These are phyloP conservation scores for Neurospora cerealis DNA, from an alignment of 495 filamentous ascomycete species.

Conservation along the genomic window DNA sequence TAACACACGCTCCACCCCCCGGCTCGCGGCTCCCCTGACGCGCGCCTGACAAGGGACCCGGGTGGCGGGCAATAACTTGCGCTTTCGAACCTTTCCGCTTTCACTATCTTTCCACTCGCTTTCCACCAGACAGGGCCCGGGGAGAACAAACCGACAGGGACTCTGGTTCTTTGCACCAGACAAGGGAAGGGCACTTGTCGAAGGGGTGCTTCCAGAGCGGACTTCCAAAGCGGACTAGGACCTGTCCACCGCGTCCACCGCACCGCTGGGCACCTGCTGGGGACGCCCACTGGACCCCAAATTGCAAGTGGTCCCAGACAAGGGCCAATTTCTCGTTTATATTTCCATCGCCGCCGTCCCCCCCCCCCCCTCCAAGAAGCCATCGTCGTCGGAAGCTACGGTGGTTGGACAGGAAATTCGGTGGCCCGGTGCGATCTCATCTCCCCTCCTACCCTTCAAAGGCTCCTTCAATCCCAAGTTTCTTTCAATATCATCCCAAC, in stretches of 20 bases:
- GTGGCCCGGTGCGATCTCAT: background rate
- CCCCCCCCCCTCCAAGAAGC: background rate
- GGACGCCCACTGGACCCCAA: background rate
- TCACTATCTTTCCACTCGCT: background rate
- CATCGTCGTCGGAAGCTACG: background rate
- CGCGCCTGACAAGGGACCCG: background rate
- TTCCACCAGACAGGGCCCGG: background rate
- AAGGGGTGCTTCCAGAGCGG: background rate
- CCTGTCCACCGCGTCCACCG: background rate
- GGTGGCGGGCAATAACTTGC: background rate
- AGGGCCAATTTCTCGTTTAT: background rate
- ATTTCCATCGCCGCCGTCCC: background rate
- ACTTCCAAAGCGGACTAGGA: background rate
- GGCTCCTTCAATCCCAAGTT: background rate
- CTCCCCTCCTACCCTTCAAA: background rate
- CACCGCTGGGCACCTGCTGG: background rate
- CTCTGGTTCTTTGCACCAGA: background rate
- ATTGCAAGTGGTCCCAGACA: background rate
- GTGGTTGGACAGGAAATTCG: background rate
- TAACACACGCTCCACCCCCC: background rate
- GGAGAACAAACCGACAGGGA: background rate
- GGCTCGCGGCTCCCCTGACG: background rate
- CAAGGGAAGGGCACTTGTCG: background rate
- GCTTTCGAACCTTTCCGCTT: background rate
- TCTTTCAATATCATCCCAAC: conserved; percentile 11